Percentiles rank a stretch among this genome's conserved stretches.
phyloP scores from a whole-genome alignment of 1,284 basidiomycete species.

The Violaceomyces palustris region DNA sequence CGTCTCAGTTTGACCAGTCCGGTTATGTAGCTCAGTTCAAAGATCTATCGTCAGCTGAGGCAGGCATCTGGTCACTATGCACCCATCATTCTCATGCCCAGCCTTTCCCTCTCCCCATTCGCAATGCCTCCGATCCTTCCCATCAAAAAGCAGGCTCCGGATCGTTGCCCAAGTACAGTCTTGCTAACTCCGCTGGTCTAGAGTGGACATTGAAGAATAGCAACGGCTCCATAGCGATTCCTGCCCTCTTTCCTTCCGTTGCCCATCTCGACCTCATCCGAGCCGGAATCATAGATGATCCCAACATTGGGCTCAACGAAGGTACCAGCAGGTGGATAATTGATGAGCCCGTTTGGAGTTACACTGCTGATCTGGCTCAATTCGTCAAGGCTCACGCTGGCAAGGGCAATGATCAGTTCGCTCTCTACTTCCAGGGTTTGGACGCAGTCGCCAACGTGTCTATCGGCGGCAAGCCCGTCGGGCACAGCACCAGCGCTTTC shows the following conservation, averaged over 20 bases:
- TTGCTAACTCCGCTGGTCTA: slow-evolving; percentile 51
- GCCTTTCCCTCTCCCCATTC: slow-evolving; percentile 12
- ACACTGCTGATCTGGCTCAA: slow-evolving; percentile 60
- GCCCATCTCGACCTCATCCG: slow-evolving; percentile 60
- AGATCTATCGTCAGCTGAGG: no score
- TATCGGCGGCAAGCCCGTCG: slow-evolving; percentile 58
- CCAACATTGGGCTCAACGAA: slow-evolving; percentile 61
- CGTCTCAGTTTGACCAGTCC: no score
- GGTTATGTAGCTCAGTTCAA: no score
- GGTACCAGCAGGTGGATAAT: slow-evolving; percentile 62
- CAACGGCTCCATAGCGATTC: slow-evolving; percentile 60
- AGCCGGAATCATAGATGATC: slow-evolving; percentile 61
- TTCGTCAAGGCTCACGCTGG: slow-evolving; percentile 44
- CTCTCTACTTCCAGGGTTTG: slow-evolving; percentile 63
- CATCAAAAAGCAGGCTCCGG: not conserved
- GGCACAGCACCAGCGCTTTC: slow-evolving; percentile 63
- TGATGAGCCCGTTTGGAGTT: slow-evolving; percentile 61
- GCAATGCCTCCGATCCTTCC: no score
- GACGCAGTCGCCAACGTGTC: slow-evolving; percentile 62
- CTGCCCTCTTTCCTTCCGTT: slow-evolving; percentile 60
- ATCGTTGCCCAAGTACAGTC: not conserved
- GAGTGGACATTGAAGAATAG: slow-evolving; percentile 60
- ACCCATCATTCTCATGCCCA: slow-evolving; percentile 6
- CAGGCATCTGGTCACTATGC: slow-evolving; percentile 5
- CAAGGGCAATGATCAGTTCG: slow-evolving; percentile 48